Base-by-base conservation (phyloP, 129 eudicot genomes). In the Flaveria robusta region DNA sequence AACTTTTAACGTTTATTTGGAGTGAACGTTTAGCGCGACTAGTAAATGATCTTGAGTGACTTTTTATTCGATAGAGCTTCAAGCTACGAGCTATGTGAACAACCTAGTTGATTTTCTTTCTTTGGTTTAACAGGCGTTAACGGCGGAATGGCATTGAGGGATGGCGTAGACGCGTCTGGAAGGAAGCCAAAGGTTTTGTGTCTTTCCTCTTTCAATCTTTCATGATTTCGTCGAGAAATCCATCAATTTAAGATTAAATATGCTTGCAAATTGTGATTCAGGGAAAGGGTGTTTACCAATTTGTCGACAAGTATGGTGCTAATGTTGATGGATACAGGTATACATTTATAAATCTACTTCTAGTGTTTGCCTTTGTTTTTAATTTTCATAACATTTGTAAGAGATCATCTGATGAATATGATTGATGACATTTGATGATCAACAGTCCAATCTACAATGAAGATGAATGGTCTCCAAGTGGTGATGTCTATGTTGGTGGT, bases 211-310 rank as follows among this genome's bases (percentile, higher is more conserved):
- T 34, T 34, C 39, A n/a, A 3, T 43, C 47, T 43, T 43, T 10
- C 13, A 43, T 43, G 47, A 43, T 43, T 43, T 12, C 13, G 47
- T 43, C 20, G 10, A 5, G 26, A 54, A n/a, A 5, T 54, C 60
- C n/a, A 49, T 49, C 19, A 49, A 15, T 49, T 49, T 49, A 24
- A 20, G 34, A 31, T 46, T 2, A 29, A 64, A 1, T 16, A 31
- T 64, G 6, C 10, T 34, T 58, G 5, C 1, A 6, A 22, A 58
- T 58, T 58, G 34, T 58, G 15, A 23, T 85, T 46, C 54, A 91
- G 96, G 99, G 99, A 66, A 94, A 95, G 88, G 99, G 97, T 75
- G 99, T 95, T 34, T 95, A 95, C 89, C 99, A 91, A 72, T 91
- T 24, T 66, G 97, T 91, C 49, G 97, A 94, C 89, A 91, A 94